Evolutionary conservation across 2,329 filamentous ascomycete species (phyloP), one percentile per base, ranked within the genome.

Genomic region (Cordyceps militaris): DNA sequence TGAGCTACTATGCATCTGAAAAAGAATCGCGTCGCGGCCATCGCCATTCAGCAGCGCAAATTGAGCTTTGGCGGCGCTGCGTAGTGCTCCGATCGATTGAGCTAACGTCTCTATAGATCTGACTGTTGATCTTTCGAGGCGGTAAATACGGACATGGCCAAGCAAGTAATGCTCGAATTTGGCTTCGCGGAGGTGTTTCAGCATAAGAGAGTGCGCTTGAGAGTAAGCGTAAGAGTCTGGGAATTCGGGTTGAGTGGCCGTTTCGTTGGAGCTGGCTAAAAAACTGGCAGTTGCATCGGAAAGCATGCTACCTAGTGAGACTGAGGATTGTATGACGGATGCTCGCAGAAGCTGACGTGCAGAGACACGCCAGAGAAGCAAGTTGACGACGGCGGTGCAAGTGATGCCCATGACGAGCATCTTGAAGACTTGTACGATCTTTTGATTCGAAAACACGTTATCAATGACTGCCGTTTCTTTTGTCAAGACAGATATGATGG

Each of bases 41-140:
- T 50, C 47, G 24, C 55, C 46, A 24, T 91, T 60, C 93, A 95
- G 77, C 40, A 96, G 79, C 19, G 87, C 82, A 67, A 96, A 94
- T 67, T 96, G 91, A 28, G 91, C 91, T 58, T 86, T 83, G 30
- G 91, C 90, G 40, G 92, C 91, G 75, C 90, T 95, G 63, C 89
- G 82, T 64, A 97, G 75, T 6, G 91, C 91, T 70, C 92, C 91
- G 61, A 96, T 85, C 62, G 89, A 91, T 69, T 96, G 91, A 13
- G 89, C 85, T 40, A 96, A 79, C 50, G 84, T 85, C 69, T 93
- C 88, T 66, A 96, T 83, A 65, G 88, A 91, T 65, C 88, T 86
- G 50, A 91, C 88, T 3, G 96, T 79, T 28, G 81, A 84, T 60
- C 86, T 84, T 67, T 96, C 88, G 4, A 92, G 77, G 42, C 80